Evolutionary conservation across 345 rosid genomes (phyloP), one percentile per base, ranked within the genome.

Genomic region (Brassica carinata): DNA sequence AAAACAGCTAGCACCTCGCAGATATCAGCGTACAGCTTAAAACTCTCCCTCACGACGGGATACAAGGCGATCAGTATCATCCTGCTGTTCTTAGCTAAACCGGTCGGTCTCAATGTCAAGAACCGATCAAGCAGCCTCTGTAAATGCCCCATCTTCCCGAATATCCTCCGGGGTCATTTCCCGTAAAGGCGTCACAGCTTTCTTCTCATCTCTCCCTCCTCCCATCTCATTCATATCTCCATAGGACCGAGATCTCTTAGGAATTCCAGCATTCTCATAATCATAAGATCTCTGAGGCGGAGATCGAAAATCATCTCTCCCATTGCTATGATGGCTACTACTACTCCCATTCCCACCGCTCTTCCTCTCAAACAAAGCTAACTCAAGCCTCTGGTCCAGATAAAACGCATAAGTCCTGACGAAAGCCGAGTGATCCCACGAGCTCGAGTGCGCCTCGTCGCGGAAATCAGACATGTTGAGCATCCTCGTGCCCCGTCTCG

Each of bases 381-480:
- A 78, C 73, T 93, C 98, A 23, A 96, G 86, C 81, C 87, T 88
- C 87, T 96, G 91, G 17, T 93, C 97, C 33, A 96, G 85, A 40
- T 89, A 96, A 87, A 80, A 69, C 3, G 98, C 94, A 55, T 90
- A 92, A 75, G 90, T 84, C 77, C 92, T 86, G 23, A 96, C 94
- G 45, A 96, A 96, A 4, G 90, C 94, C 0, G 94, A 87, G 36
- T 93, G 92, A 85, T 96, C 98, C 99, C 98, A 96, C 0, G 99
- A 91, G 70, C 86, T 92, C 10, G 99, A 96, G 84, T 96, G 99
- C 0, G 98, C 97, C 85, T 94, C 98, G 9, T 94, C 98, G 14
- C 93, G 84, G 45, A 94, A 94, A 83, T 90, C 98, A 0, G 95
- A 82, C 95, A 94, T 82, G 75, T 94, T 94, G 75, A 94, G 82